Evolutionary conservation across 75 land plant species (phyloP).

Genomic region (Picea sitchensis): DNA sequence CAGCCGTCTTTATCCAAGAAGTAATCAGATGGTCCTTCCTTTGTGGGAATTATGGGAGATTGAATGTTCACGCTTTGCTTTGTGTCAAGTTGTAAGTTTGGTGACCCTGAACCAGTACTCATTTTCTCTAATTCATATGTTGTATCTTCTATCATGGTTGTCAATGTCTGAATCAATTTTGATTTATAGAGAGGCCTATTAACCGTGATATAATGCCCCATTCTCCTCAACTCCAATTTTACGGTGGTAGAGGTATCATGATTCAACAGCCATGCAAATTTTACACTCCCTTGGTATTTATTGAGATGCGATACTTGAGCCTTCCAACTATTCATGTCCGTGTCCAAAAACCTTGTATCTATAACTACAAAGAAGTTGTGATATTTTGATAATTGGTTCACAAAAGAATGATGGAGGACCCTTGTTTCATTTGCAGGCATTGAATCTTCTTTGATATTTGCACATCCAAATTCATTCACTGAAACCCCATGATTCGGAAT

Average conservation of each 20-base stretch:
- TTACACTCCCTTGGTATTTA: conserved; percentile 26
- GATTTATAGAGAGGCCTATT: conserved; percentile 65
- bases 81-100: conserved; percentile 5
- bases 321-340: conserved; percentile 39
- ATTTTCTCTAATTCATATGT: background rate
- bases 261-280: conserved; percentile 63
- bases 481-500: background rate
- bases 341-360: conserved; percentile 42
- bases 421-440: background rate
- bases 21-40: conserved; percentile 4
- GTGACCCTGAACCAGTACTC: background rate
- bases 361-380: conserved; percentile 21
- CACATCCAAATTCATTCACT: background rate
- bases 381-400: background rate
- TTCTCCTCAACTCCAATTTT: conserved; percentile 50
- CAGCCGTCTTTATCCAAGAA: background rate
- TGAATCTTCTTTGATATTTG: conserved; percentile 4
- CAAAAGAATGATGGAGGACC: background rate
- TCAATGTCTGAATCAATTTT: conserved; percentile 56
- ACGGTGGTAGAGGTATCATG: conserved; percentile 50
- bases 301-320: conserved; percentile 40
- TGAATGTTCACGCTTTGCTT: background rate
- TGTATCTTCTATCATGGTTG: conserved; percentile 15
- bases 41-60: background rate
- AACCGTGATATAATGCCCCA: conserved; percentile 51